These are phyloP conservation scores for Colletotrichum camelliae DNA, from an alignment of 2,329 filamentous ascomycete species.

Conservation along the genomic window DNA sequence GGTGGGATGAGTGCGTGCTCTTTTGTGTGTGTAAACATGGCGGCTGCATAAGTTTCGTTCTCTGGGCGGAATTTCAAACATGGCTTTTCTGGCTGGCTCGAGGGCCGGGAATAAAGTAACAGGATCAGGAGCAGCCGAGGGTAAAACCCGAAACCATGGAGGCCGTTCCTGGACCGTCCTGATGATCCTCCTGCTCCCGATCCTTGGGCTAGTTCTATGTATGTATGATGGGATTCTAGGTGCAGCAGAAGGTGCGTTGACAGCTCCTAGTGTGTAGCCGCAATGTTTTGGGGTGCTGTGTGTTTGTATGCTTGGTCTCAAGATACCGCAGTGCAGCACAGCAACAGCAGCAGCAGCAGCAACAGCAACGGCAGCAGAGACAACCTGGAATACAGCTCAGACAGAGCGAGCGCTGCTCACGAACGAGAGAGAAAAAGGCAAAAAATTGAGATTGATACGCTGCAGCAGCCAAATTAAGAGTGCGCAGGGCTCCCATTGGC, in stretches of 20 bases:
- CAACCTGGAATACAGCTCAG: not conserved
- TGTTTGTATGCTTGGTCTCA: not conserved
- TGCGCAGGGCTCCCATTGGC: slow-evolving; percentile 2
- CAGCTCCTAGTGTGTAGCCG: not conserved
- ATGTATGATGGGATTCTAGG: not conserved
- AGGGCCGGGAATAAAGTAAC: not conserved
- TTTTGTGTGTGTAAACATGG: not conserved
- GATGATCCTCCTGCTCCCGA: not conserved
- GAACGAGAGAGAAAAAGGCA: not conserved
- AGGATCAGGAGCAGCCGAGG: not conserved
- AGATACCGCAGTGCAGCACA: not conserved
- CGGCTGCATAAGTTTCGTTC: not conserved
- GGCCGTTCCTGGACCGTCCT: not conserved
- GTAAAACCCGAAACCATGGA: not conserved
- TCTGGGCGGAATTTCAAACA: not conserved
- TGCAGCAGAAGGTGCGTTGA: not conserved
- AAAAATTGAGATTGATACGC: not conserved
- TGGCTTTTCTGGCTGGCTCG: not conserved
- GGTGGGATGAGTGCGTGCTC: not conserved
- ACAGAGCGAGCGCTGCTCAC: not conserved
- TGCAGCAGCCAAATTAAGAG: slow-evolving; percentile 2
- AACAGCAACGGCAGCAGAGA: not conserved
- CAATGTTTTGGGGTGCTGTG: not conserved
- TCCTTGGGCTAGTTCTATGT: not conserved
- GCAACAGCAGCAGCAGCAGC: not conserved